Base-by-base conservation (phyloP, 768 basidiomycete species). In the Clitopilus passeckerianus region DNA sequence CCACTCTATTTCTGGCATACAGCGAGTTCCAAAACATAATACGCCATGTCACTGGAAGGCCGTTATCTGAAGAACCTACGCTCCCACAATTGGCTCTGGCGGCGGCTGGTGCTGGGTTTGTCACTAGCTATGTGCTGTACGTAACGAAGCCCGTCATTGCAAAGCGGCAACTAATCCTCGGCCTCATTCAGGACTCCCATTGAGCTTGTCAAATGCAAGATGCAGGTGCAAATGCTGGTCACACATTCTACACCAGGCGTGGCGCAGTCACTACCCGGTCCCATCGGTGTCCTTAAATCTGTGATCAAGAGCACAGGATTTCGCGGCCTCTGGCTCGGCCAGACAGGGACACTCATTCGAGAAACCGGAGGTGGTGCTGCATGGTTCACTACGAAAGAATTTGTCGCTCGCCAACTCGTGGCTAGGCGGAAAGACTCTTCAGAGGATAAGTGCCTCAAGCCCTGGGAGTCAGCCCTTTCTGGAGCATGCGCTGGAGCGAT, bases 121-220 rank as follows among this genome's bases (percentile, higher is more conserved):
- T 87, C 9, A 89, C 94, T 15, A 95, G 93, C 66, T 94, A 95
- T 71, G 80, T 95, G 56, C 75, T 98, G 91, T 93, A 64, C 58
- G 90, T 82, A 6, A 46, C 3, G 4, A 18, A 34, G 6, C 56
- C 34, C 20, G 37, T 53, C 15, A 37, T 53, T 27, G 56, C 57
- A 37, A 20, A 16, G 46, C 57, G 54, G 18, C 62, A 56, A n/a
- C 22, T 41, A 62, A 33, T 20, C 41, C 53, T 23, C 33, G 54
- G 6, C 5, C 23, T 53, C 18, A 5, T 24, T 16, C 66, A 93
- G 92, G 27, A 97, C 95, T 0, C 95, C 95, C 1, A 88, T 98
- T 59, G 95, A 97, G 67, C 87, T 97, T 54, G 85, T 98, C 60
- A 97, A 98, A 74, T 97, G 94, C 77, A 93, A 93, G 72, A 96